Percentiles rank a stretch among this genome's conserved stretches.
These are phyloP conservation scores for Vitis hybrid DNA, from an alignment of 177 flowering plant genomes.

Conservation along the genomic window DNA sequence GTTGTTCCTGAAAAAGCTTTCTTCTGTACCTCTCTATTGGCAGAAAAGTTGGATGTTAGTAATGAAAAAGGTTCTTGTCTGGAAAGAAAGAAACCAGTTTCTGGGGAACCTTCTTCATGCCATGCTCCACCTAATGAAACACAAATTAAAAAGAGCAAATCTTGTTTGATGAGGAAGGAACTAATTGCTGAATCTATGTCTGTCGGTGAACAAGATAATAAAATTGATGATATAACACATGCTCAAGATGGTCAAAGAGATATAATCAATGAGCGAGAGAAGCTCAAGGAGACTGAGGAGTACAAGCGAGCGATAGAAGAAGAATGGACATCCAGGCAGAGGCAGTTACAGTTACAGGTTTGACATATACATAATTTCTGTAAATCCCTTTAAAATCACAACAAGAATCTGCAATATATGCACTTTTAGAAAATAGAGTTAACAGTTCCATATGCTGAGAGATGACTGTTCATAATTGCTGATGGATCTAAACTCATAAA, in stretches of 20 bases:
- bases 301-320: constrained; percentile 68
- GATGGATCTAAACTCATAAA: too few species aligned
- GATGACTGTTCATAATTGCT: too few species aligned
- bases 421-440: too few species aligned
- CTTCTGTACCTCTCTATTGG: too few species aligned
- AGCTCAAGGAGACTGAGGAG: constrained; percentile 79
- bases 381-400: background rate
- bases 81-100: background rate
- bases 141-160: background rate
- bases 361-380: background rate
- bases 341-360: constrained; percentile 73
- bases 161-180: constrained; percentile 7
- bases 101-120: background rate
- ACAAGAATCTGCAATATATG: too few species aligned
- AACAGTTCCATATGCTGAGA: too few species aligned
- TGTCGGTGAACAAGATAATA: background rate
- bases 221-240: background rate
- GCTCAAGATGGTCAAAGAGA: constrained; percentile 20
- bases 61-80: background rate
- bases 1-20: background rate
- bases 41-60: too few species aligned
- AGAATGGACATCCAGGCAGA: constrained; percentile 81
- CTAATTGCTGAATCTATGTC: background rate
- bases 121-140: background rate
- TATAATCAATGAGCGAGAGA: constrained; percentile 57